A percentile compares a stretch with the other conserved stretches of the same genome.
phyloP scores from a whole-genome alignment of 2,329 filamentous ascomycete genomes.

The Scedosporium boydii region DNA sequence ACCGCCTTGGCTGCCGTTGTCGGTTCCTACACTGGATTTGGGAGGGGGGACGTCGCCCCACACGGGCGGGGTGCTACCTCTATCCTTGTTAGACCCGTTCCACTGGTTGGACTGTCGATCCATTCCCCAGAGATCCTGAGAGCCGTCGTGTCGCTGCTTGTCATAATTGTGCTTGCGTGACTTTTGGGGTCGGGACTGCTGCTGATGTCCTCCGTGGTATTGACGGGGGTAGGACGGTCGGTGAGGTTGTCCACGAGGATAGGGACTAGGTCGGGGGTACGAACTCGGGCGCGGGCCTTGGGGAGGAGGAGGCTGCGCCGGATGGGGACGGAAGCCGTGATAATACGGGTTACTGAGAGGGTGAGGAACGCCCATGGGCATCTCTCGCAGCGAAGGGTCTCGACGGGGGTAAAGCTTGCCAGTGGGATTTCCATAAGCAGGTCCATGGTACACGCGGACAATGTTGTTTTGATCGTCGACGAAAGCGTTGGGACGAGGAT shows the following conservation, averaged over 20 bases:
- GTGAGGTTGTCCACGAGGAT: no score
- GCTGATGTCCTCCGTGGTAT: no score
- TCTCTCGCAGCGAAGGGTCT: conserved; percentile 12
- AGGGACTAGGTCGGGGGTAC: no score
- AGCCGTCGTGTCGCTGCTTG: not conserved
- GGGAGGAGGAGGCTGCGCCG: not conserved
- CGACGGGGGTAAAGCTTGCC: conserved; percentile 35
- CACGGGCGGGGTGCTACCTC: not conserved
- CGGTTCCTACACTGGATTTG: not conserved
- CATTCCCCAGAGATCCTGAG: not conserved
- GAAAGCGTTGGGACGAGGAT: conserved; percentile 51
- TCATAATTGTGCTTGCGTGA: not conserved
- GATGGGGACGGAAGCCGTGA: conserved; percentile 17
- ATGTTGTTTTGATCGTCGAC: conserved; percentile 42
- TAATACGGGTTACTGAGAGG: conserved; percentile 29
- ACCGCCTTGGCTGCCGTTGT: not conserved
- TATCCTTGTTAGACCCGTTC: not conserved
- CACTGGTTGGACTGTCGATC: not conserved
- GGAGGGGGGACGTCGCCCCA: not conserved
- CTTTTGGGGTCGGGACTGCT: not conserved
- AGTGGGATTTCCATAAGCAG: conserved; percentile 41
- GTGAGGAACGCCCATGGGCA: conserved; percentile 16
- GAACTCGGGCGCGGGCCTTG: not conserved
- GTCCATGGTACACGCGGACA: conserved; percentile 48
- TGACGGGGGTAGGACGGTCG: no score